These are phyloP conservation scores for Paecilomyces formosus DNA, from an alignment of 2,329 filamentous ascomycete genomes.

Conservation along the genomic window DNA sequence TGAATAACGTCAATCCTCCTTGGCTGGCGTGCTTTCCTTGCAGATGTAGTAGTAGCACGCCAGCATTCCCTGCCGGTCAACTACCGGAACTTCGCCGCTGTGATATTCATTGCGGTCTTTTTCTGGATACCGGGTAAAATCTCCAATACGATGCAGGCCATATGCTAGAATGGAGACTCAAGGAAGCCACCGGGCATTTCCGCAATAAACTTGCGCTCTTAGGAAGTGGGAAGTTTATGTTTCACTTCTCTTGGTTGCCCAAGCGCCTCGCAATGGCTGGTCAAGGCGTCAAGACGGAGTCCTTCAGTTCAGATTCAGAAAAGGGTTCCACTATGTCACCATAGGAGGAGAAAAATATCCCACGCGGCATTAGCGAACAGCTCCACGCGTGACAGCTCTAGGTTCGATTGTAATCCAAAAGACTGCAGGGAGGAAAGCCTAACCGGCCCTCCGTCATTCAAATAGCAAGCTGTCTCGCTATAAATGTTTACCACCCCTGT, in stretches of 20 bases:
- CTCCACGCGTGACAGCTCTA: not conserved
- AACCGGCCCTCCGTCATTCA: not conserved
- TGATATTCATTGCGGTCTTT: not conserved
- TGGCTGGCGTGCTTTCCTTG: conserved; percentile 13
- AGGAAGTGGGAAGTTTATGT: not conserved
- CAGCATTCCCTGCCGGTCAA: not conserved
- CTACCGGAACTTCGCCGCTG: not conserved
- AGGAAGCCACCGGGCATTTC: not conserved
- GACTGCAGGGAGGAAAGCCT: not conserved
- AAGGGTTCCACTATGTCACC: not conserved
- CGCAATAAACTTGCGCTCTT: not conserved
- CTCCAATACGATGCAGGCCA: not conserved
- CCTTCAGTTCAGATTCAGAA: not conserved
- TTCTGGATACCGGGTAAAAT: not conserved
- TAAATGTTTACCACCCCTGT: not conserved
- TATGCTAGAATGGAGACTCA: not conserved
- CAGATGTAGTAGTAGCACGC: not conserved
- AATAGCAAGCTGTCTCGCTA: not conserved
- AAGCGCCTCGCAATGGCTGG: not conserved
- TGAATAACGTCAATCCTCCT: conserved; percentile 13
- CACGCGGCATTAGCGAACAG: not conserved
- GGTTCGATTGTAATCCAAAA: not conserved
- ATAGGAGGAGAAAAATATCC: not conserved
- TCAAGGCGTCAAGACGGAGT: not conserved
- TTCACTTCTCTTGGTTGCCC: not conserved